Percentiles rank a stretch among this genome's conserved stretches.
Conservation (phyloP, 2,329 filamentous ascomycete genomes). For the Aureobasidium melanogenum region DNA sequence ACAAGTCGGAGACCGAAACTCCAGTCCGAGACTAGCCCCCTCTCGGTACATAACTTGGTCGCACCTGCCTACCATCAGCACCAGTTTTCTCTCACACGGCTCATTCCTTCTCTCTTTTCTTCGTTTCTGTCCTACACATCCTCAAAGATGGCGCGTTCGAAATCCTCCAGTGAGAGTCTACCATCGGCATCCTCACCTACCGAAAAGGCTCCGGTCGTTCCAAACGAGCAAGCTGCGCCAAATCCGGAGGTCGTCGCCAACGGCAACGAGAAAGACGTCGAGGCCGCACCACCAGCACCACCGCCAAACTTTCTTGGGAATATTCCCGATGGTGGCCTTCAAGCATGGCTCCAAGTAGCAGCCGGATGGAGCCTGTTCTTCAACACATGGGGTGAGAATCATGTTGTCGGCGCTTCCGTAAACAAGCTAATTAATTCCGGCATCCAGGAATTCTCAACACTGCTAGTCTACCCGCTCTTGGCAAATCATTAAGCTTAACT, state of each 20-base stretch:
- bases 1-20: neutral
- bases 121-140: neutral
- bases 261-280: neutral
- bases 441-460: neutral
- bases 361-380: constrained; percentile 24
- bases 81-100: neutral
- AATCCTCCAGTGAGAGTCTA: neutral
- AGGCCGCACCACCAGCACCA: neutral
- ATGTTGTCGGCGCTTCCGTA: neutral
- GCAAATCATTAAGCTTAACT: constrained; percentile 2
- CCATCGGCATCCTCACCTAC: neutral
- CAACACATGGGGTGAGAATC: no score
- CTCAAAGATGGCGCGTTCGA: neutral
- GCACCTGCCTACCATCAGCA: neutral
- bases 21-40: neutral
- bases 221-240: neutral
- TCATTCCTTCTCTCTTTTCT: neutral
- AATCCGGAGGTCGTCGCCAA: neutral
- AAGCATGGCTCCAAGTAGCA: constrained; percentile 41
- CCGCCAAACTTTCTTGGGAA: constrained; percentile 11
- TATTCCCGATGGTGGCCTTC: constrained; percentile 35
- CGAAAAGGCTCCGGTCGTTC: constrained; percentile 8
- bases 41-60: constrained; percentile 1
- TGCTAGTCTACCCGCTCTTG: neutral
- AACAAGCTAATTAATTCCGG: neutral